Conservation (phyloP, 352 stramenopile genomes). For the Lagenidium giganteum region DNA sequence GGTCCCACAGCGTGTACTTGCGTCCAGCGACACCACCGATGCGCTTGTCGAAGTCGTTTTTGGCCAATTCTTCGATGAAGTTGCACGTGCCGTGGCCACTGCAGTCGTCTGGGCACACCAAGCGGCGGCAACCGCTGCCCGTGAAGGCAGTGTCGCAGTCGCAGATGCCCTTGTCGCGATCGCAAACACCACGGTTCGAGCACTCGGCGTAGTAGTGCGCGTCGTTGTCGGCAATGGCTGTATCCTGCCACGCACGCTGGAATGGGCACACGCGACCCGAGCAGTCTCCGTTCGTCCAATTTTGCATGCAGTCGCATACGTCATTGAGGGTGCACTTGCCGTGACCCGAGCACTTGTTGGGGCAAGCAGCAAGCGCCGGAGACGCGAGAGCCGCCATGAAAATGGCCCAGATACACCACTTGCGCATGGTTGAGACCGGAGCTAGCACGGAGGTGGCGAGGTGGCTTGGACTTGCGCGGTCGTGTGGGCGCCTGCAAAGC, state of each 20-base stretch:
- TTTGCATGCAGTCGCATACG: slow-evolving; percentile 79
- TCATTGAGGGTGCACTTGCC: slow-evolving; percentile 74
- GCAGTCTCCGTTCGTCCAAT: slow-evolving; percentile 59
- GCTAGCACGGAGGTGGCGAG: neutral
- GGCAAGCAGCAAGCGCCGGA: slow-evolving; percentile 22
- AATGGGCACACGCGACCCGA: slow-evolving; percentile 31
- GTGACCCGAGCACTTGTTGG: slow-evolving; percentile 89
- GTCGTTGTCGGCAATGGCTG: slow-evolving; percentile 26
- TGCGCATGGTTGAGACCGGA: slow-evolving; percentile 23
- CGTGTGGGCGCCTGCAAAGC: too few relatives aligned
- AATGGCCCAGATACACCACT: slow-evolving; percentile 27
- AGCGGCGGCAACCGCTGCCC: slow-evolving; percentile 54
- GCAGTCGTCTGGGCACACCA: slow-evolving; percentile 38
- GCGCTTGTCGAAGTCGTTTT: slow-evolving; percentile 35
- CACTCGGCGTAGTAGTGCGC: slow-evolving; percentile 77
- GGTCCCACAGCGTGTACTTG: slow-evolving; percentile 63
- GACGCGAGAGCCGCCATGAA: slow-evolving; percentile 22
- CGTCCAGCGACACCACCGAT: slow-evolving; percentile 18
- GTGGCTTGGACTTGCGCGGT: neutral
- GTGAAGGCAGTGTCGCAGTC: slow-evolving; percentile 57
- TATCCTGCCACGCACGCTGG: slow-evolving; percentile 45
- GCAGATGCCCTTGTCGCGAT: slow-evolving; percentile 65
- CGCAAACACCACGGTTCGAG: slow-evolving; percentile 62
- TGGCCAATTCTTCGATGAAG: slow-evolving; percentile 47
- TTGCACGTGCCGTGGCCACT: slow-evolving; percentile 42